Evolutionary conservation across 75 land plant species (phyloP), one percentile per base, ranked within the genome.

Genomic region (Larix kaempferi): DNA sequence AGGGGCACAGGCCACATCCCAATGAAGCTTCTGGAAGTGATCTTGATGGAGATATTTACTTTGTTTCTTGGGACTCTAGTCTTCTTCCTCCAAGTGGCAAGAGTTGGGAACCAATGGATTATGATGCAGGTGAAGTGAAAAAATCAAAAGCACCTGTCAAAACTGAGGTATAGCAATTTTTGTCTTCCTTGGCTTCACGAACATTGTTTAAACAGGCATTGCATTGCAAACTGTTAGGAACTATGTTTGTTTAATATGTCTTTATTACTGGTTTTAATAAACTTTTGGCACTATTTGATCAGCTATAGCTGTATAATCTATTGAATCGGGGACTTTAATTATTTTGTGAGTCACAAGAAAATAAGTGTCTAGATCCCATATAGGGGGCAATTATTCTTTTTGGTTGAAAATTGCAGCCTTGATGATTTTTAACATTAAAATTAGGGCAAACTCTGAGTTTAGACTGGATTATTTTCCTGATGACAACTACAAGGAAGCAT

Each of bases 11-110:
- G 76, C 99, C 99, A 33, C 99, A 96, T 77, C 79, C 95, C 4
- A 88, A 96, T 76, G 99, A 96, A 82, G 95, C 93, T 27, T 96
- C 99, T 52, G 99, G 99, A 33, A 92, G 99, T 89, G 99, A 96
- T 59, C 84, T 96, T 23, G 99, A 96, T 84, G 99, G 99, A n/a
- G 99, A 96, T 63, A 80, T 88, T 0, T 96, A 96, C 79, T 94
- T 96, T 82, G 91, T 88, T 13, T 85, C 92, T 27, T 96, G 99
- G 99, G 99, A 96, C 76, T 78, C 77, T 62, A 76, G 61, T 65
- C 88, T 96, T 29, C 78, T 94, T 1, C 99, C 99, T 22, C 95
- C 98, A 56, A 75, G 85, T 14, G 88, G 86, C 76, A 57, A 69
- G 57, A 95, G 98, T 62, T 82, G 80, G 84, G 37, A 59, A 0